A percentile compares a stretch with the other conserved stretches of the same genome.
Evolutionary conservation across 148 eudicot species (phyloP).

Genomic region (Gaultheria prostrata): DNA sequence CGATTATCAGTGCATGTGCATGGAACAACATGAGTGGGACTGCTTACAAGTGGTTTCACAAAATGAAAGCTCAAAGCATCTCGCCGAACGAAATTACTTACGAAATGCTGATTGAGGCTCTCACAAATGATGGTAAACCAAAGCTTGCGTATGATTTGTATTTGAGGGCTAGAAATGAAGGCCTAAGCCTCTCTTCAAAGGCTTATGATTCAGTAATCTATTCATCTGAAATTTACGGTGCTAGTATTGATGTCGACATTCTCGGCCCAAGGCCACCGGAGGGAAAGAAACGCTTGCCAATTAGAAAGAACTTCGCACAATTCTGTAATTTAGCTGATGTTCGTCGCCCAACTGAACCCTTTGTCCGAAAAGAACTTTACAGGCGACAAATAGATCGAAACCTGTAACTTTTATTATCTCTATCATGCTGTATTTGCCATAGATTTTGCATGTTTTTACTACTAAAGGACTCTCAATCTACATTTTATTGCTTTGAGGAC

Average conservation of each 20-base stretch:
- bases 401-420: conserved; percentile 1
- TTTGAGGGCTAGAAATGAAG: conserved; percentile 56
- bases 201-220: conserved; percentile 70
- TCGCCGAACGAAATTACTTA: conserved; percentile 72
- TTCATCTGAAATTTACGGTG: conserved; percentile 43
- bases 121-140: conserved; percentile 79
- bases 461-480: neutral
- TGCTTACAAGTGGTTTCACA: conserved; percentile 83
- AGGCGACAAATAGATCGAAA: conserved; percentile 24
- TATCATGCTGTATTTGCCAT: conserved; percentile 15
- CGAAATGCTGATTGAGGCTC: conserved; percentile 73
- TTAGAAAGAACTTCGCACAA: conserved; percentile 39
- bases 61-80: conserved; percentile 52
- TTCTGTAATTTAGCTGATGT: conserved; percentile 40
- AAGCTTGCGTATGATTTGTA: conserved; percentile 79
- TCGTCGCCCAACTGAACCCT: conserved; percentile 46
- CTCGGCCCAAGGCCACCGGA: conserved; percentile 72
- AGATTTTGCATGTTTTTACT: neutral
- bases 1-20: conserved; percentile 73
- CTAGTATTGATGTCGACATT: conserved; percentile 45
- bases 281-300: conserved; percentile 44
- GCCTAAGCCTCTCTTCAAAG: conserved; percentile 52
- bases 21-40: conserved; percentile 44
- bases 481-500: neutral
- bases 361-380: conserved; percentile 42